These are phyloP conservation scores for Fusarium pseudograminearum DNA, from an alignment of 2,329 filamentous ascomycete species.

Conservation along the genomic window DNA sequence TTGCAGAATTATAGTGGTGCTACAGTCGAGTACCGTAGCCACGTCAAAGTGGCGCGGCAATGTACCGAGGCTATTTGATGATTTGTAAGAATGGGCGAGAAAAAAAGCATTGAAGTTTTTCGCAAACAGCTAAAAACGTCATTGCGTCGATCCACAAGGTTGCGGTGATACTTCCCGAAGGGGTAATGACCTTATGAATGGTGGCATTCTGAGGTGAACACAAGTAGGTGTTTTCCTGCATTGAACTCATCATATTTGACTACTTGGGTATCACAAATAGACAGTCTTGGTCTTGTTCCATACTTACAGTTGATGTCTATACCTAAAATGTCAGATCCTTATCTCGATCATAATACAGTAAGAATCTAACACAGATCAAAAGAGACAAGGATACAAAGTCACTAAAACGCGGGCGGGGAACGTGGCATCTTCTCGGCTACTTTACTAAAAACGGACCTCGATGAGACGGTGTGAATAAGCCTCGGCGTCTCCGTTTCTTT, in stretches of 20 bases:
- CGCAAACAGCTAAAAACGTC: conserved; percentile 26
- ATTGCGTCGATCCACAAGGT: conserved; percentile 28
- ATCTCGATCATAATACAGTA: background rate
- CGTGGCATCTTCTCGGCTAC: conserved; percentile 9
- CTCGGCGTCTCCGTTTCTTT: conserved; percentile 25
- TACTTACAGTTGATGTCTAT: background rate
- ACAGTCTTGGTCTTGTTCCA: background rate
- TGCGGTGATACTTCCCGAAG: conserved; percentile 37
- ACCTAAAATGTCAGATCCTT: background rate
- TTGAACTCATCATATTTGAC: too few relatives aligned
- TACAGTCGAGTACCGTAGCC: conserved; percentile 1
- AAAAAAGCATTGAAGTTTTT: conserved; percentile 19
- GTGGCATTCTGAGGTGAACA: too few relatives aligned
- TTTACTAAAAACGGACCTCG: background rate
- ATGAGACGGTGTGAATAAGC: background rate
- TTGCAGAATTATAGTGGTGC: background rate
- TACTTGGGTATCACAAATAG: background rate
- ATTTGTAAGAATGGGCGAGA: conserved; percentile 25
- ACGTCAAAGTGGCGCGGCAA: conserved; percentile 22
- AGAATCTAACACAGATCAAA: background rate
- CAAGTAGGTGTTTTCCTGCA: too few relatives aligned
- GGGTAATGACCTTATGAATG: conserved; percentile 28
- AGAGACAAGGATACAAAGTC: background rate
- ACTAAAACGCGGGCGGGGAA: background rate
- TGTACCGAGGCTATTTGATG: conserved; percentile 24